Evolutionary conservation across 345 rosid genomes (phyloP), one percentile per base, ranked within the genome.

Genomic region (Populus nigra): DNA sequence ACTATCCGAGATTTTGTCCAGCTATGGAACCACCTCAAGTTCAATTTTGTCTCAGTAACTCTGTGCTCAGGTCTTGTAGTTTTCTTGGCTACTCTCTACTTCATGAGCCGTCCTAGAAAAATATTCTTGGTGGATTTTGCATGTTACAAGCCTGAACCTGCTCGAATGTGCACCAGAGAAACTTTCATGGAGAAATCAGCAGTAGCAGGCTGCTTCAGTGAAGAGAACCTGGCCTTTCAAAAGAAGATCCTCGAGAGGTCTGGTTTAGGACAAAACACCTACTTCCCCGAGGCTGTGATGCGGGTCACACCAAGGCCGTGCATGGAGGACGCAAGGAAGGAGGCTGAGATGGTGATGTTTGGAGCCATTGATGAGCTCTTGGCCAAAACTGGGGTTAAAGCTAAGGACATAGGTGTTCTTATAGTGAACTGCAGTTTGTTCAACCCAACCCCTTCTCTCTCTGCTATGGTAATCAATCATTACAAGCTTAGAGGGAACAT

Each of bases 201-300:
- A 0, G 13, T 41, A 13, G 84, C 83, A 0, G 91, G 86, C 27
- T 72, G 68, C 53, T 94, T 92, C 84, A 86, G 88, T 0, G 89
- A 85, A 17, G 95, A 89, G 68, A 94, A 90, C 76, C 78, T 94
- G 3, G 89, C 86, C 5, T 91, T 94, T 74, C 98, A 94, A 77
- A 87, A 86, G 89, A 94, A 94, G 89, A 92, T 94, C 29, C 69
- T 94, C 6, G 94, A 91, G 82, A 86, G 94, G 72, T 92, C 98
- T 0, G 97, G 98, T 57, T 74, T 91, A 2, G 98, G 98, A 10
- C 92, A 94, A 65, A 84, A 83, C 20, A 94, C 98, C 0, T 94
- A 92, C 83, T 85, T 85, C 33, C 97, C 98, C 11, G 90, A 92
- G 43, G 94, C 88, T n/a, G 87, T 85, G 85, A 70, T 87, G 86